Evolutionary conservation across 2,329 filamentous ascomycete species (phyloP).

Genomic region (Clonostachys chloroleuca): DNA sequence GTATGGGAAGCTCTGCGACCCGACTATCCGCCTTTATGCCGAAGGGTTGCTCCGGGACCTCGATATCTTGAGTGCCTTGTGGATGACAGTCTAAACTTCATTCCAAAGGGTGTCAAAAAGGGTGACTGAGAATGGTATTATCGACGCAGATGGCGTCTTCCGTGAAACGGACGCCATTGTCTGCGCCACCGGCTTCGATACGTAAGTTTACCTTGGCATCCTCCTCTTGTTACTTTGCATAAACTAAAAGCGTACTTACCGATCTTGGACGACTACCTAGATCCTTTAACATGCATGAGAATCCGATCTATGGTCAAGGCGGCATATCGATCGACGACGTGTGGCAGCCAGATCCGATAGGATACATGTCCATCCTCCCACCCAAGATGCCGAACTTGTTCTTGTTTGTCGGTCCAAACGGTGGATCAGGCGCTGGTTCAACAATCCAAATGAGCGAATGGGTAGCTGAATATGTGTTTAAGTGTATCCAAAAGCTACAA

Average conservation of each 20-base stretch:
- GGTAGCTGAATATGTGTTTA: constrained; percentile 46
- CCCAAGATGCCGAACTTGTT: constrained; percentile 38
- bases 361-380: constrained; percentile 47
- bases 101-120: constrained; percentile 36
- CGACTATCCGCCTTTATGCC: constrained; percentile 29
- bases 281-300: background rate
- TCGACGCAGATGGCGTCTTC: constrained; percentile 37
- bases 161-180: constrained; percentile 48
- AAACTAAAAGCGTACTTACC: constrained; percentile 15
- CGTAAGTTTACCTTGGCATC: constrained; percentile 11
- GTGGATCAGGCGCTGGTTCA: constrained; percentile 38
- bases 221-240: too few relatives aligned
- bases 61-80: constrained; percentile 39
- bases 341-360: constrained; percentile 26
- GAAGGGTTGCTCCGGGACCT: constrained; percentile 42
- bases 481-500: constrained; percentile 42
- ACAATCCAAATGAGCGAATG: constrained; percentile 46
- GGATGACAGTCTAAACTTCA: constrained; percentile 38
- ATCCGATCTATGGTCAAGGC: constrained; percentile 38
- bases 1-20: constrained; percentile 17
- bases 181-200: constrained; percentile 50
- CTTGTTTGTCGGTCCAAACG: constrained; percentile 15
- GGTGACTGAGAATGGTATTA: constrained; percentile 43
- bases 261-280: constrained; percentile 10
- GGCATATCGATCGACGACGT: constrained; percentile 41